Conservation (phyloP, 345 rosid genomes). For the Hibiscus mutabilis region DNA sequence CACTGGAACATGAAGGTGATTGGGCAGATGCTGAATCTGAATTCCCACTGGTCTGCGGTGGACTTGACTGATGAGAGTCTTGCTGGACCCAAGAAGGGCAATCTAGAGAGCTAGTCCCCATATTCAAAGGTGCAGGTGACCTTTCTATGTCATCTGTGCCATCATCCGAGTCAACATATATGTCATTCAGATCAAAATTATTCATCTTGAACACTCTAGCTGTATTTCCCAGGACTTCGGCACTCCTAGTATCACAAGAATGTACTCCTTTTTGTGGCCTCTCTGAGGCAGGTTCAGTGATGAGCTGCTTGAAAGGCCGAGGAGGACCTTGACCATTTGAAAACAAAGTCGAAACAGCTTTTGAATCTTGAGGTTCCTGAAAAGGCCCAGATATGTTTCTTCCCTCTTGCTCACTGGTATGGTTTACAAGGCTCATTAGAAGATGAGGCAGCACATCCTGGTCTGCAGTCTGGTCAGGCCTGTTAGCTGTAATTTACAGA, state of each 20-base stretch:
- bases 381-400: slow-evolving; percentile 54
- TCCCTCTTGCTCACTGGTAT: slow-evolving; percentile 50
- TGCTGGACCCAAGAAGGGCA: slow-evolving; percentile 82
- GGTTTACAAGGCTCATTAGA: slow-evolving; percentile 69
- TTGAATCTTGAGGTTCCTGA: slow-evolving; percentile 58
- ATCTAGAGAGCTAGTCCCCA: slow-evolving; percentile 62
- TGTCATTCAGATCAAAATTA: slow-evolving; percentile 89
- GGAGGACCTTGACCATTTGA: slow-evolving; percentile 47
- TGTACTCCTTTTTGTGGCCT: slow-evolving; percentile 36
- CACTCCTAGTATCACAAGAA: slow-evolving; percentile 24
- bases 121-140: slow-evolving; percentile 53
- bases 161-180: slow-evolving; percentile 78
- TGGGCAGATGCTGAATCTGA: slow-evolving; percentile 96
- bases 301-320: slow-evolving; percentile 33
- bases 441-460: slow-evolving; percentile 79
- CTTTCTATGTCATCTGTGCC: slow-evolving; percentile 73
- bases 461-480: slow-evolving; percentile 55
- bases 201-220: slow-evolving; percentile 53
- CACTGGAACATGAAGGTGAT: slow-evolving; percentile 93
- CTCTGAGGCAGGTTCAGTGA: slow-evolving; percentile 28
- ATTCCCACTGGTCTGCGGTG: slow-evolving; percentile 90
- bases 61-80: slow-evolving; percentile 89
- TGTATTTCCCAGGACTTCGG: slow-evolving; percentile 37
- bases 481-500: slow-evolving; percentile 53
- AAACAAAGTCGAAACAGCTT: slow-evolving; percentile 36